Base-by-base conservation (phyloP, 768 basidiomycete genomes). In the Kwoniella bestiolae region DNA sequence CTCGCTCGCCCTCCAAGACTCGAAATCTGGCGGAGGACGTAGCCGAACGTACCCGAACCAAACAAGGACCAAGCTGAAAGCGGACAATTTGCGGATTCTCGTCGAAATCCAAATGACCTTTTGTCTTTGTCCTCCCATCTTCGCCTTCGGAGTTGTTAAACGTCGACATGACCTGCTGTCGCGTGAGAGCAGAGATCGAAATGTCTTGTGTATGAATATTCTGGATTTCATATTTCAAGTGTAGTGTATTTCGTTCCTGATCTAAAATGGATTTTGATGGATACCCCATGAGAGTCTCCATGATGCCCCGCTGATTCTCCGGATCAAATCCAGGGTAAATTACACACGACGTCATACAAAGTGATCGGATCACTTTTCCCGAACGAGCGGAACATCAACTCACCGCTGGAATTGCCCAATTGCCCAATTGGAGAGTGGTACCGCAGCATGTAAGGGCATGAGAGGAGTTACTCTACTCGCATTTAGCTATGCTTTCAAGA, bases 31-130 rank as follows among this genome's bases (percentile, higher is more conserved):
- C 12, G n/a, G n/a, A n/a, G n/a, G n/a, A n/a, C 31, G n/a, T 55
- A 55, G 52, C 52, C 52, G 52, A 38, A 35, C 32, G 52, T 21
- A 55, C 32, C 52, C 52, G 52, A 55, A 52, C 50, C 50, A 52
- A 52, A 52, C 50, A 52, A 34, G 7, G 18, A 26, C 23, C n/a
- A n/a, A n/a, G n/a, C n/a, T n/a, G 29, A 32, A 55, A n/a, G 29
- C 29, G 32, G 31, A 23, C 21, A 55, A 35, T 16, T 32, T 35
- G 26, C 31, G 32, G 18, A 16, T 32, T 51, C 26, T 31, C 26
- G 25, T n/a, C n/a, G n/a, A n/a, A n/a, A n/a, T n/a, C n/a, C n/a
- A n/a, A n/a, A n/a, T n/a, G n/a, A n/a, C n/a, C n/a, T n/a, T n/a
- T n/a, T n/a, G n/a, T n/a, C n/a, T 47, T 47, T 47, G 38, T 41